Percentiles rank a stretch among this genome's conserved stretches.
Conservation (phyloP, 2,329 filamentous ascomycete species). For the Pseudogymnoascus sp. region DNA sequence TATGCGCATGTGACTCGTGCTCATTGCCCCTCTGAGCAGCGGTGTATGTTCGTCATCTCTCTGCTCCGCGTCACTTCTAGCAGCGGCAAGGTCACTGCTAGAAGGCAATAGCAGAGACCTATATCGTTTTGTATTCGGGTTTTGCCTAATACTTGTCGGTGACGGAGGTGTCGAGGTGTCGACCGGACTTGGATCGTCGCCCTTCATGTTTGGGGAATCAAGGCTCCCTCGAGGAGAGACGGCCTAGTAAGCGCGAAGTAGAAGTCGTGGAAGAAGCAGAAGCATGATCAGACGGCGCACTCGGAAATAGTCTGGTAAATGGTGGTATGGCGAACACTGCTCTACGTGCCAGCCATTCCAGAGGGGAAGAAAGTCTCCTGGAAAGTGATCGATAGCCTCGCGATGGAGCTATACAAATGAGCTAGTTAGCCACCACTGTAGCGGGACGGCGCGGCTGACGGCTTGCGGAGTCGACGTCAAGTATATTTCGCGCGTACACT, state of each 20-base stretch:
- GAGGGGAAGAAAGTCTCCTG: background rate
- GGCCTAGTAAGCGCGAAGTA: background rate
- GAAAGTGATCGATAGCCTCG: background rate
- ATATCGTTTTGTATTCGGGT: constrained; percentile 3
- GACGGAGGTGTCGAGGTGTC: constrained; percentile 9
- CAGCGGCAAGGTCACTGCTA: constrained; percentile 2
- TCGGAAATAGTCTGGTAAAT: background rate
- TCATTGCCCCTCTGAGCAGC: constrained; percentile 19
- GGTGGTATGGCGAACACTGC: background rate
- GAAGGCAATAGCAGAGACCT: constrained; percentile 8
- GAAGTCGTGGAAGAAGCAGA: background rate
- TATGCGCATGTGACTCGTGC: constrained; percentile 23
- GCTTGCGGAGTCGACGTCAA: background rate
- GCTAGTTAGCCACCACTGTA: background rate
- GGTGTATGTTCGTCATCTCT: constrained; percentile 23
- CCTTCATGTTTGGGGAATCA: background rate
- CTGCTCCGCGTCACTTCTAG: background rate
- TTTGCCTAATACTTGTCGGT: constrained; percentile 1
- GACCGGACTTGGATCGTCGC: constrained; percentile 5
- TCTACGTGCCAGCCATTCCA: background rate
- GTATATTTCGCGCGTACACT: background rate
- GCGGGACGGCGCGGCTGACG: background rate
- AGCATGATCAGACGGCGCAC: background rate
- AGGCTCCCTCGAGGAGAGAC: background rate
- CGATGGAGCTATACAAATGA: constrained; percentile 6